Conservation (phyloP, 2,329 filamentous ascomycete genomes). For the Coniochaeta sp. region DNA sequence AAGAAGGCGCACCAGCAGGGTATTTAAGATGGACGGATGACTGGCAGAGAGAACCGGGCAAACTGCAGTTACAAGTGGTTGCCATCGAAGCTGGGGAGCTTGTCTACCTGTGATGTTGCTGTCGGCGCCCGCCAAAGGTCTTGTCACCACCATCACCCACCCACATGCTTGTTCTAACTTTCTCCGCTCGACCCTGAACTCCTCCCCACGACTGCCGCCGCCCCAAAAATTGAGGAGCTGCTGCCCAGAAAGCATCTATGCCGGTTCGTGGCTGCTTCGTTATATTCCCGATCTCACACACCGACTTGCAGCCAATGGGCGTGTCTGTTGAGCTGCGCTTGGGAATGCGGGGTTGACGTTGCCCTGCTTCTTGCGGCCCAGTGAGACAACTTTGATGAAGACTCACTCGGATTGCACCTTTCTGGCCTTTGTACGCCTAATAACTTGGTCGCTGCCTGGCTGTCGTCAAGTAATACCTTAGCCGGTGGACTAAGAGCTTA, state of each 20-base stretch:
- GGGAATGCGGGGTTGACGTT: neutral
- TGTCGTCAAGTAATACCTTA: neutral
- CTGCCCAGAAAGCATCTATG: neutral
- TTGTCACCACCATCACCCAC: neutral
- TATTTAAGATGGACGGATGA: neutral
- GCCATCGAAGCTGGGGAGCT: neutral
- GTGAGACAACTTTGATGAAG: neutral
- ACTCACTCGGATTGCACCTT: neutral
- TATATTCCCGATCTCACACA: neutral
- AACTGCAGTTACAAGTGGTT: neutral
- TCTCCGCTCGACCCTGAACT: neutral
- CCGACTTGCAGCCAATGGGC: neutral
- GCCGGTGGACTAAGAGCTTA: neutral
- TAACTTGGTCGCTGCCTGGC: too few relatives aligned
- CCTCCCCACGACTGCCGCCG: constrained; percentile 1
- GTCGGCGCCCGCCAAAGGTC: neutral
- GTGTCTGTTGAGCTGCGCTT: neutral
- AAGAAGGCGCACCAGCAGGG: neutral
- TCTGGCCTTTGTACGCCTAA: neutral
- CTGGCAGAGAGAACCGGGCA: neutral
- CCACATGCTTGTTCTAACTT: neutral
- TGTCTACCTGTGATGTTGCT: neutral
- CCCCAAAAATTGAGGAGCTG: constrained; percentile 1
- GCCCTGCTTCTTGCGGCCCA: neutral
- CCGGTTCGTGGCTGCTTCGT: neutral